Evolutionary conservation across 2,329 filamentous ascomycete species (phyloP), one percentile per base, ranked within the genome.

Genomic region (Aspergillus thermomutatus): DNA sequence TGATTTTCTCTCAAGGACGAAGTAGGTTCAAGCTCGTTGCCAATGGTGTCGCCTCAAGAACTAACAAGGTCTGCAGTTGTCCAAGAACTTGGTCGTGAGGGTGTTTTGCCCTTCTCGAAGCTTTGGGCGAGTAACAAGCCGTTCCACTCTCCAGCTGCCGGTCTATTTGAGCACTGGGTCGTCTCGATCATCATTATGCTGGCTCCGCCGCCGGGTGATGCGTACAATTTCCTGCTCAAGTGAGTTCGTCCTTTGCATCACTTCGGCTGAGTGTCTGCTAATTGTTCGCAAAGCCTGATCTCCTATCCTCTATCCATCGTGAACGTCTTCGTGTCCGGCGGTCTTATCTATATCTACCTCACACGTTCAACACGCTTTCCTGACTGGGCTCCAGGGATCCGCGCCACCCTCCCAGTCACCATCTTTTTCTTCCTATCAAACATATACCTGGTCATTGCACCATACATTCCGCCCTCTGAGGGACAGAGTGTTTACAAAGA

Each of bases 81-180:
- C 47, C 75, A 78, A 59, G 87, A 90, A 69, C 76, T 90, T 47
- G 88, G 84, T 0, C 88, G 88, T 65, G 87, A 91, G 65, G 87
- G 87, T 0, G 75, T 90, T 4, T 66, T 90, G 14, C 88, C 88
- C 0, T 87, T 81, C 54, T 85, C 83, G 58, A 78, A 79, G 2
- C 83, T 90, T 68, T 90, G 85, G 84, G 87, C 87, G 0, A 88
- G 85, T 3, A 87, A 86, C 65, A 83, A 82, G 71, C 88, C 87
- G 0, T 87, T 86, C 59, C 84, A 86, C 55, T 81, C 87, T 0
- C 87, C 87, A 0, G 80, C 83, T n/a, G 76, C 84, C 6, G 73
- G 73, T 10, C 64, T 78, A 9, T 83, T 89, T 62, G 77, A 89
- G 21, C 87, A 89, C 69, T 89, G 84, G 81, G 65, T 87, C 17